Evolutionary conservation across 1,284 basidiomycete species (phyloP), one percentile per base, ranked within the genome.

Genomic region (Apiotrichum veenhuisii): DNA sequence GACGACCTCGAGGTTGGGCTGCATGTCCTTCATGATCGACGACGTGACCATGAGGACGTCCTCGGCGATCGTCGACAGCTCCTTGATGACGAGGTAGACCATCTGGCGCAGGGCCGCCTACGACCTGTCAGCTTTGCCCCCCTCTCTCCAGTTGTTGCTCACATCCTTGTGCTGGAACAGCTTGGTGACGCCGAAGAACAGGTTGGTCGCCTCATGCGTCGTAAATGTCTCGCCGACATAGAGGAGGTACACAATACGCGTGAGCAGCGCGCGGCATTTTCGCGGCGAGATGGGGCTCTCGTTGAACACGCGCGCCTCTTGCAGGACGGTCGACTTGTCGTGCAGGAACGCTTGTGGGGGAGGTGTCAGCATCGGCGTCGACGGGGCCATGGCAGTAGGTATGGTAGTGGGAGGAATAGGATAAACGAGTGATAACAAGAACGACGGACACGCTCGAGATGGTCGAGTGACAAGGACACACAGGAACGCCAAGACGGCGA

Each of bases 11-110:
- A 93, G 88, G 75, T 98, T 98, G 51, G 94, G 90, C 74, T 98
- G 95, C 91, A 98, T 98, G 74, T 99, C 95, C 82, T 98, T 98
- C 94, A 98, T 98, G 78, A 99, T 98, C 72, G 93, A 97, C 72
- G 90, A 92, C 8, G 96, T 99, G 67, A 98, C 94, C 93, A 99
- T 99, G 71, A 99, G 97, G 38, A 98, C 91, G 81, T 98, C 96
- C 78, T 99, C 92, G 20, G 96, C 92, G n/a, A 89, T 88, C 43
- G 85, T 87, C 30, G 92, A 89, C 20, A 99, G 84, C 79, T 99
- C 96, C 81, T 98, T 99, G 82, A 99, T 97, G 52, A 94, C 90
- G 58, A 99, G 84, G 80, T 98, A 98, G 42, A 98, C 95, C 82
- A 95, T 95, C 79, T 99, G 96, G 63, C 96, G 86, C 55, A 99